Base-by-base conservation (phyloP, 139 green algal species). In the Astrephomene gubernaculifera region DNA sequence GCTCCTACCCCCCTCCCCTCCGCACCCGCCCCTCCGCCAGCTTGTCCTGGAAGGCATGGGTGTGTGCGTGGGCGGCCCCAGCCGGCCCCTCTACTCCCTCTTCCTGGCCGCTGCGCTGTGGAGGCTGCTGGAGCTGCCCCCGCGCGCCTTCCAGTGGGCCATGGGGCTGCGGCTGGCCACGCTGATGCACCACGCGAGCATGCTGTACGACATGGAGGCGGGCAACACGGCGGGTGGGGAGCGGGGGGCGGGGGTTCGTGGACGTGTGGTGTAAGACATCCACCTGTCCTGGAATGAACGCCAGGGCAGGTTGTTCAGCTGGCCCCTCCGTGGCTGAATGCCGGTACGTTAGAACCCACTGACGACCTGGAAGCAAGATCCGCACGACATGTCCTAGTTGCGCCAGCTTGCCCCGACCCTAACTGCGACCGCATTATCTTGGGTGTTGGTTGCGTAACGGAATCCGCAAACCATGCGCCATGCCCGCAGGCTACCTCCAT, bases 111-210 rank as follows among this genome's bases (percentile, higher is more conserved):
- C 79, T 24, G 79, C 79, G 21, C 79, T 86, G 45, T 86, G 79
- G 79, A 65, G 79, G 45, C 79, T 86, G 65, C 45, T 86, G 45
- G 65, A 86, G 39, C 64, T 86, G 57, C 44, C 65, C 27, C 65
- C 79, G n/a, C 4, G 29, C 33, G 36, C 49, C 31, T 86, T 86
- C 79, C 67, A 54, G 25, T 86, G 79, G 79, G 79, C 79, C 65
- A 60, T 78, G 65, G 65, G 35, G 65, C 45, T 78, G 45, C 44
- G 79, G 29, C 49, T 86, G 65, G 27, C 27, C 35, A 44, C 65
- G 45, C 79, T 86, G 19, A 57, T 78, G 35, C 69, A 86, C 45
- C 79, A 86, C 65, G 33, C 45, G 0, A 36, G 49, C 29, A 35
- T 86, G 65, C 65, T 78, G 44, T 86, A 79, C 79, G 45, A 78